Base-by-base conservation (phyloP, 2,329 filamentous ascomycete species). In the Microdochium paspali region DNA sequence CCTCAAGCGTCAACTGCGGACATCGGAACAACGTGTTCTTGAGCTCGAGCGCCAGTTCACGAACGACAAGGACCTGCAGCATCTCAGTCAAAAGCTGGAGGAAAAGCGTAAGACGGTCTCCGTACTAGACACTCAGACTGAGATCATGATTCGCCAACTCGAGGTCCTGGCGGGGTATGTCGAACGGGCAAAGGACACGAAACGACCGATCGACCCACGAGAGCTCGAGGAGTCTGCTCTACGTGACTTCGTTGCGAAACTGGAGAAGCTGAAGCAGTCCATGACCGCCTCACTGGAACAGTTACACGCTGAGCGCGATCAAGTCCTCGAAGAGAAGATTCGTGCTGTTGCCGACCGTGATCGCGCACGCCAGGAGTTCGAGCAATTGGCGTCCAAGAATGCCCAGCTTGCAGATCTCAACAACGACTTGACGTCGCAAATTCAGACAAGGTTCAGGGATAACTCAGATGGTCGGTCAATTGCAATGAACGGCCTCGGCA, bases 81-180 rank as follows among this genome's bases (percentile, higher is more conserved):
- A 83, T 56, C 81, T 94, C 25, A 94, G 94, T 65, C 90, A 85
- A 56, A 91, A 90, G 61, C 72, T 97, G 23, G 77, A 87, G 30
- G 90, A 97, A 66, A 97, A 97, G 71, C 79, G 93, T 49, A 95
- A 94, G 58, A 97, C 93, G 0, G 93, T 98, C 63, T 91, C 91
- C 6, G 87, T 94, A 18, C 73, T 97, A 46, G 91, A 97, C 62
- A 91, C 90, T 0, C 89, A 96, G 66, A 89, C 90, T 45, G 91
- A 97, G 66, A 90, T 97, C 64, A 91, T 95, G 68, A 87, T 97
- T 58, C 85, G 87, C 35, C 90, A 97, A 64, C 73, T 97, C 18
- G 89, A 95, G 60, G 85, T 91, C 31, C 78, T 96, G 58, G 90
- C 89, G 3, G 88, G 90, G 43, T 91, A 93, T 61, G 82, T 96